Evolutionary conservation across 495 filamentous ascomycete genomes (phyloP).

Genomic region (Penicillium paradoxum): DNA sequence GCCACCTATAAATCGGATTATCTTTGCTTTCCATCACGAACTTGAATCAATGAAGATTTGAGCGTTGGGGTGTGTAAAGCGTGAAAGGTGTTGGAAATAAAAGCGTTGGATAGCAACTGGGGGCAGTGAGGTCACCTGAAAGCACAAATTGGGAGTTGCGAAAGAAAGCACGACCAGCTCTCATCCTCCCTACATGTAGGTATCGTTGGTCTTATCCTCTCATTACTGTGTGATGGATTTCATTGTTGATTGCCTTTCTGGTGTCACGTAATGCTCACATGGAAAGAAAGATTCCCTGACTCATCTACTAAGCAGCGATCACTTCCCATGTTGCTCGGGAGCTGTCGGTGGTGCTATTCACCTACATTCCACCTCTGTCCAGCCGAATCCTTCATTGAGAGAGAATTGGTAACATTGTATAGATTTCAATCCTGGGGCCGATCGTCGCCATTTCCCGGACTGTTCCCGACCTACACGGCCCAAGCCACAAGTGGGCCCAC

Average conservation of each 20-base stretch:
- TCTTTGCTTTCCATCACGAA: neutral
- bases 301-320: neutral
- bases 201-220: neutral
- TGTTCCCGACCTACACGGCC: constrained; percentile 17
- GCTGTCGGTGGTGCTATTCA: neutral
- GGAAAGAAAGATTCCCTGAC: neutral
- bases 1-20: constrained; percentile 2
- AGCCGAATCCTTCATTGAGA: neutral
- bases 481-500: constrained; percentile 23
- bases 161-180: constrained; percentile 1
- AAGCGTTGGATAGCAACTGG: neutral
- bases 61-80: no score
- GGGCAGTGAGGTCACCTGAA: neutral
- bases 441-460: constrained; percentile 15
- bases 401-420: neutral
- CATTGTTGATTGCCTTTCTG: neutral
- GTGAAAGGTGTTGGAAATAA: neutral
- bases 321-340: neutral
- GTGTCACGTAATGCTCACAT: neutral
- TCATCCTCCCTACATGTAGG: no score
- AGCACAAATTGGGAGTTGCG: neutral
- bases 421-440: constrained; percentile 13
- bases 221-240: neutral
- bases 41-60: neutral
- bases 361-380: neutral